Evolutionary conservation across 805 yeast genomes (phyloP), one percentile per base, ranked within the genome.

Genomic region (Myxozyma mucilagina): DNA sequence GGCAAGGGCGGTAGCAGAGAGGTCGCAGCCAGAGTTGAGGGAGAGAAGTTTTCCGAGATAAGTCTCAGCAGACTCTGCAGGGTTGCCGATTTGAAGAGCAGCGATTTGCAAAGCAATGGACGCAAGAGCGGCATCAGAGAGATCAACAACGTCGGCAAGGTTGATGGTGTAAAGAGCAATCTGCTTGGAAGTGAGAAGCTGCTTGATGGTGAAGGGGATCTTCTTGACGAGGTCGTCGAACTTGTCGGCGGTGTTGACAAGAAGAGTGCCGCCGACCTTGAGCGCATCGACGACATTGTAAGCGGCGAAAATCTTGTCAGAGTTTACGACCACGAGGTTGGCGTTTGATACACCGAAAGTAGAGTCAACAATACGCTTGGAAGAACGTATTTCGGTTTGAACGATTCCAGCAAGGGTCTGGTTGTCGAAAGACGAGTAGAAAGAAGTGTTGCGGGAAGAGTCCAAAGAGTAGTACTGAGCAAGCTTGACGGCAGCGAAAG

Each of bases 21-120:
- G 51, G n/a, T 41, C 60, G 24, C 48, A 44, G 48, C 16, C 45
- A 14, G 54, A 67, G 65, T 69, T 73, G 61, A 64, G 69, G 47
- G 47, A 54, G 29, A 68, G 61, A 54, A 58, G 48, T 8, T 66
- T 71, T 64, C 64, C 71, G 53, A 61, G 69, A 69, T 52, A 71
- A 63, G 35, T 57, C 61, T 68, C 72, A 49, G 58, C 64, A 32
- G 68, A 69, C 16, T 47, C 68, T 66, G 67, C 80, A 14, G 90
- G 89, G 64, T 80, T 83, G 7, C 88, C 82, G 47, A 81, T 77
- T 61, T 81, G 81, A 96, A 96, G 90, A 79, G 90, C 87, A 0
- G 86, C 89, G 45, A 87, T 83, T 76, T 91, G 96, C 59, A 84
- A 76, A 53, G 90, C 90, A 73, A 91, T 86, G 42, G 85, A 81